Conservation (phyloP, 1,284 basidiomycete species). For the Sphaerobolus stellatus region DNA sequence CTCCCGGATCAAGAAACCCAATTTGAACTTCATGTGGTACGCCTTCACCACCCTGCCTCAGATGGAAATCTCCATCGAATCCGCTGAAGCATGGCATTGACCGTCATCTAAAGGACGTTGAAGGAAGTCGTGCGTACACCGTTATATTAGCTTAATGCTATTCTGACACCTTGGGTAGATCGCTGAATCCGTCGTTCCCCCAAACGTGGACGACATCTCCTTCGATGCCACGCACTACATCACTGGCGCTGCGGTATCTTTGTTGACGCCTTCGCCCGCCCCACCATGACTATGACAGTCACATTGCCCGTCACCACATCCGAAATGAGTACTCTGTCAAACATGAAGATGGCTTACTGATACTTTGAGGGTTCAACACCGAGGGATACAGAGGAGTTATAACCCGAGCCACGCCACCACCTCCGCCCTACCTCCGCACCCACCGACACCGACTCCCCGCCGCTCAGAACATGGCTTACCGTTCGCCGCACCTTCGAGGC, state of each 20-base stretch:
- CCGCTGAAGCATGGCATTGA: slow-evolving; percentile 92
- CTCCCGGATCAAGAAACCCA: slow-evolving; percentile 79
- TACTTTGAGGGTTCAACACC: too few relatives aligned
- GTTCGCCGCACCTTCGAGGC: slow-evolving; percentile 81
- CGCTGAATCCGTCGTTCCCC: slow-evolving; percentile 89
- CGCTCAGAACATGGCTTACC: slow-evolving; percentile 82
- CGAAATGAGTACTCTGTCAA: too few relatives aligned
- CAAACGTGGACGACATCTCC: slow-evolving; percentile 96
- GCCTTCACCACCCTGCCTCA: slow-evolving; percentile 92
- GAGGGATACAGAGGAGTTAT: too few relatives aligned
- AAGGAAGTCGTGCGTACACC: slow-evolving; percentile 77
- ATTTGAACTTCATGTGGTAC: slow-evolving; percentile 95
- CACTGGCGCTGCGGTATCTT: too few relatives aligned
- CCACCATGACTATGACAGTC: too few relatives aligned
- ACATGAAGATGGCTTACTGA: too few relatives aligned
- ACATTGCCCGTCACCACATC: too few relatives aligned
- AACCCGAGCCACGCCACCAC: too few relatives aligned
- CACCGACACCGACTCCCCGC: slow-evolving; percentile 26
- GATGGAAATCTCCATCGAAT: slow-evolving; percentile 88
- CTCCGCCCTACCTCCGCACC: slow-evolving; percentile 3
- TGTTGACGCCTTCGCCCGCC: slow-evolving; percentile 68
- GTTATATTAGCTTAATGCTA: background rate
- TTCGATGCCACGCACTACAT: slow-evolving; percentile 97
- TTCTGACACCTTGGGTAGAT: too few relatives aligned
- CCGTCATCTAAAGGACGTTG: slow-evolving; percentile 85